These are phyloP conservation scores for Austroboletus olivaceoglutinosus DNA, from an alignment of 1,284 basidiomycete species.

Conservation along the genomic window DNA sequence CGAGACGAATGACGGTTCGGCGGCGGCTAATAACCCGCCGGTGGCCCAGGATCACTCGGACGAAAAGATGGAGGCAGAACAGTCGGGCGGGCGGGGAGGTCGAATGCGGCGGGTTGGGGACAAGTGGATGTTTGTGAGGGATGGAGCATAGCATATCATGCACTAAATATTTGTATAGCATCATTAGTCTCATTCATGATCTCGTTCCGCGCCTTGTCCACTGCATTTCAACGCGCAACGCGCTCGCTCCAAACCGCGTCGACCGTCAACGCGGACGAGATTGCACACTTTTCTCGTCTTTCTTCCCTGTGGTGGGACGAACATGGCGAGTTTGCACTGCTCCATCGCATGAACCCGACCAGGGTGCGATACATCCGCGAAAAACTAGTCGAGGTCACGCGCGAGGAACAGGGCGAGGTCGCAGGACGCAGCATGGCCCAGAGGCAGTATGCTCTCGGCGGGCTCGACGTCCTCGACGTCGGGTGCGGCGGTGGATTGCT, in stretches of 20 bases:
- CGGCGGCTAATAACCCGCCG: conserved; percentile 6
- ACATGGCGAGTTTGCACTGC: conserved; percentile 82
- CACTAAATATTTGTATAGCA: conserved; percentile 27
- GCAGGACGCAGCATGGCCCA: conserved; percentile 29
- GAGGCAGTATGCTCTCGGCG: conserved; percentile 46
- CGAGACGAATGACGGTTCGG: conserved; percentile 4
- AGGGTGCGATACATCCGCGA: conserved; percentile 84
- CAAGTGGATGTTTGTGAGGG: conserved; percentile 67
- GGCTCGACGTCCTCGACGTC: conserved; percentile 76
- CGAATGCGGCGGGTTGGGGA: conserved; percentile 70
- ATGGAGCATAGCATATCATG: conserved; percentile 15
- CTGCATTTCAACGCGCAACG: conserved; percentile 18
- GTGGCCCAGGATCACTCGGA: neutral
- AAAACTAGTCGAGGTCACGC: conserved; percentile 63
- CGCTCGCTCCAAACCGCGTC: conserved; percentile 27
- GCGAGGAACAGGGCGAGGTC: conserved; percentile 50
- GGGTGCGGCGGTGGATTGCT: conserved; percentile 96
- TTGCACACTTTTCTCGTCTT: conserved; percentile 89
- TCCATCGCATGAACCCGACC: conserved; percentile 96
- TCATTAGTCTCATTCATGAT: conserved; percentile 4
- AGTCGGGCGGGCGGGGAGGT: conserved; percentile 40
- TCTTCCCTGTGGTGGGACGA: conserved; percentile 98
- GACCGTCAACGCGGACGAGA: conserved; percentile 76
- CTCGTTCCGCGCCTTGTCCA: conserved; percentile 3
- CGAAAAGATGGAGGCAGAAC: conserved; percentile 1